Percentiles rank a stretch among this genome's conserved stretches.
These are phyloP conservation scores for Cornus kousa DNA, from an alignment of 148 eudicot species.

Conservation along the genomic window DNA sequence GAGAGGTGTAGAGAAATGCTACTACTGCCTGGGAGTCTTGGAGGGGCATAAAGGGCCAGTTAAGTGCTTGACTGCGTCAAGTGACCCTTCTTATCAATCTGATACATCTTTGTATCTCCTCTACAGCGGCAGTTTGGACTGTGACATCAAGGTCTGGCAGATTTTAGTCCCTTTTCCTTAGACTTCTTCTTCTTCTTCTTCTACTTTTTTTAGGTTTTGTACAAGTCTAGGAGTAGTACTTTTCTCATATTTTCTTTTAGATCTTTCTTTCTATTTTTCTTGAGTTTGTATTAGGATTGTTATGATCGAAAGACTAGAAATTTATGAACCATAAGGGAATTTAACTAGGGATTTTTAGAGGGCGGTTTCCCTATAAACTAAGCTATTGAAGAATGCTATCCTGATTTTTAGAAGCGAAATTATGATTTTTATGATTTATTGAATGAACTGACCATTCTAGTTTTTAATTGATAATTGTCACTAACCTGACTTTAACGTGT, in stretches of 20 bases:
- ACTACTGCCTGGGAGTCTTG: slow-evolving; percentile 62
- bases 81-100: slow-evolving; percentile 25
- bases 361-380: too few species aligned
- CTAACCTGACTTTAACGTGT: too few species aligned
- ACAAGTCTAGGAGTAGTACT: too few species aligned
- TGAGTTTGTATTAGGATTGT: background rate
- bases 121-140: slow-evolving; percentile 83
- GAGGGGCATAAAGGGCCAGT: slow-evolving; percentile 82
- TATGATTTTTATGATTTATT: background rate
- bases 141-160: slow-evolving; percentile 84
- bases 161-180: slow-evolving; percentile 34
- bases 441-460: background rate
- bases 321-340: too few species aligned
- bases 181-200: background rate
- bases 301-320: too few species aligned
- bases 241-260: too few species aligned
- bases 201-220: background rate
- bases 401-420: background rate
- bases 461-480: too few species aligned
- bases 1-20: slow-evolving; percentile 46
- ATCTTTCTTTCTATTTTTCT: background rate
- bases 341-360: too few species aligned
- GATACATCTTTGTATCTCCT: slow-evolving; percentile 49
- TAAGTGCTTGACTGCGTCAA: slow-evolving; percentile 59
- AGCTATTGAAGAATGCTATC: background rate